A percentile compares a stretch with the other conserved stretches of the same genome.
Evolutionary conservation across 805 yeast species (phyloP).

Genomic region (Candida pseudoglaebosa): DNA sequence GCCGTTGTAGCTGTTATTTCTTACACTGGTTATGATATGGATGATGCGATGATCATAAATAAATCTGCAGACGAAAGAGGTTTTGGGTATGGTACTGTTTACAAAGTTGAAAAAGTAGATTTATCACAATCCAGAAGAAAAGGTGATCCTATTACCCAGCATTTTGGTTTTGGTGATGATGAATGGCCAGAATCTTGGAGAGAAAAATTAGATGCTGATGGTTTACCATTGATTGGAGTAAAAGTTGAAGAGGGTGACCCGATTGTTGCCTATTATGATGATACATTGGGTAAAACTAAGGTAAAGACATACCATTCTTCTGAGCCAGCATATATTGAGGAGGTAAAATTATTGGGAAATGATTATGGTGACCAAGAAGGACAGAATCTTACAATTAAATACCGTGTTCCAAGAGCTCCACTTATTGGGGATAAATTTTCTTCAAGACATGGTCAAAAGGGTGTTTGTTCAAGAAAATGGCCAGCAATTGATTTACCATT

Average conservation of each 20-base stretch:
- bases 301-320: constrained; percentile 89
- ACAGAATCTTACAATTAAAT: constrained; percentile 82
- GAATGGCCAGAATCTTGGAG: constrained; percentile 92
- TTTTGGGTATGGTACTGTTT: constrained; percentile 94
- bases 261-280: constrained; percentile 87
- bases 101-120: constrained; percentile 91
- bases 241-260: constrained; percentile 95
- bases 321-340: constrained; percentile 93
- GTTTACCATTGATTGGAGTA: constrained; percentile 85
- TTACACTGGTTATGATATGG: constrained; percentile 99
- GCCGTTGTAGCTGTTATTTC: constrained; percentile 99
- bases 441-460: constrained; percentile 97
- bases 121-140: constrained; percentile 70
- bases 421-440: constrained; percentile 97
- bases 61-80: constrained; percentile 98
- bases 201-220: constrained; percentile 84
- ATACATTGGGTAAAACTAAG: constrained; percentile 83
- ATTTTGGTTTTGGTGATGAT: constrained; percentile 90
- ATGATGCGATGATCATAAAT: constrained; percentile 98
- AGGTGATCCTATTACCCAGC: constrained; percentile 93
- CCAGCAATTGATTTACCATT: constrained; percentile 97
- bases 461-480: constrained; percentile 98
- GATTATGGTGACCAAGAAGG: constrained; percentile 72
- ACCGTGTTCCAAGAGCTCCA: constrained; percentile 87
- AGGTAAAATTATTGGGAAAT: constrained; percentile 87